Percentiles rank a stretch among this genome's conserved stretches.
These are phyloP conservation scores for Myochromella boudieri DNA, from an alignment of 768 basidiomycete genomes.

Conservation along the genomic window DNA sequence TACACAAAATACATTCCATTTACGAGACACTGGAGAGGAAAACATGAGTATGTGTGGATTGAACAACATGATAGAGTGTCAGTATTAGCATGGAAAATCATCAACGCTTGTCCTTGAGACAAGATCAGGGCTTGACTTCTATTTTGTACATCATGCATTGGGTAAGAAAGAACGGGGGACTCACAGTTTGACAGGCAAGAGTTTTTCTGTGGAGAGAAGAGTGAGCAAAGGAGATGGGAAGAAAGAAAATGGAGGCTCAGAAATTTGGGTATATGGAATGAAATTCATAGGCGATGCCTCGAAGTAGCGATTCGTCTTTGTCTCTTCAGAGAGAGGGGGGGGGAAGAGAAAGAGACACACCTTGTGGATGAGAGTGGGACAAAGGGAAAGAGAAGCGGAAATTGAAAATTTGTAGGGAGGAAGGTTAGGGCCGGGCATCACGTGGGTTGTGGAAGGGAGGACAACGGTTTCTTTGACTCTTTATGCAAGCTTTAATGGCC, in stretches of 20 bases:
- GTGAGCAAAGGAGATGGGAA: slow-evolving; percentile 14
- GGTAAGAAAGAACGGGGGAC: slow-evolving; percentile 21
- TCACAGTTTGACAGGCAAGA: neutral
- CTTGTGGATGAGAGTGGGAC: slow-evolving; percentile 21
- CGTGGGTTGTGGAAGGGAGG: slow-evolving; percentile 6
- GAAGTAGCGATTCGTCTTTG: slow-evolving; percentile 82
- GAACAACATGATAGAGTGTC: slow-evolving; percentile 31
- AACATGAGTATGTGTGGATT: neutral
- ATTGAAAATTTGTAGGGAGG: slow-evolving; percentile 16
- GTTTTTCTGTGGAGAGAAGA: slow-evolving; percentile 10
- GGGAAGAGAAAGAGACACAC: slow-evolving; percentile 25
- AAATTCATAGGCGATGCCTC: slow-evolving; percentile 75
- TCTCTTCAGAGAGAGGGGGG: slow-evolving; percentile 54
- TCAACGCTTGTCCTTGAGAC: slow-evolving; percentile 74
- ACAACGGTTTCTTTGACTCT: slow-evolving; percentile 10
- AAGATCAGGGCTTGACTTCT: slow-evolving; percentile 92
- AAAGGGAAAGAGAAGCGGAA: slow-evolving; percentile 13
- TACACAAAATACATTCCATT: neutral
- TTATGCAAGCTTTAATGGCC: slow-evolving; percentile 51
- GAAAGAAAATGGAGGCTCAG: slow-evolving; percentile 45
- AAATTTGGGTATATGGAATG: slow-evolving; percentile 89
- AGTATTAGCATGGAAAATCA: slow-evolving; percentile 93
- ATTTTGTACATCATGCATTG: slow-evolving; percentile 60
- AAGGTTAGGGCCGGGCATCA: slow-evolving; percentile 37
- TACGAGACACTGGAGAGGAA: neutral